These are phyloP conservation scores for Heliocybe sulcata DNA, from an alignment of 1,284 basidiomycete genomes.

Conservation along the genomic window DNA sequence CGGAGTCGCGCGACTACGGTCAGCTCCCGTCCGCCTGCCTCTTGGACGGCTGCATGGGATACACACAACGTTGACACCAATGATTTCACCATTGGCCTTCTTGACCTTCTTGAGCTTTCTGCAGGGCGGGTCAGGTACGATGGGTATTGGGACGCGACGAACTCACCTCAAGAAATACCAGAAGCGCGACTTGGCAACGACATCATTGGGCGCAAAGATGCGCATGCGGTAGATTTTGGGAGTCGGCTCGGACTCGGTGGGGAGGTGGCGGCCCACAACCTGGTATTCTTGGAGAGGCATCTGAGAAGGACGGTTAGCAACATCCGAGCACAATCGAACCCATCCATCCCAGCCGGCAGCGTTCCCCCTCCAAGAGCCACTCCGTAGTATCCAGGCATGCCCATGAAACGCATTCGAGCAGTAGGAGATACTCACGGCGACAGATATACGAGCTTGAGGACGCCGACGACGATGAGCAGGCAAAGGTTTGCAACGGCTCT, in stretches of 20 bases:
- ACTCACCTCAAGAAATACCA: slow-evolving; percentile 95
- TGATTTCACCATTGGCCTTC: slow-evolving; percentile 98
- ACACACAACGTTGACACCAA: slow-evolving; percentile 96
- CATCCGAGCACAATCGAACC: background rate
- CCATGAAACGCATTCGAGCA: background rate
- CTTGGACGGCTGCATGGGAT: slow-evolving; percentile 80
- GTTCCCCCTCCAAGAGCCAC: background rate
- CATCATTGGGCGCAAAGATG: slow-evolving; percentile 98
- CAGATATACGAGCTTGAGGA: background rate
- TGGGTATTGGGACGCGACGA: background rate
- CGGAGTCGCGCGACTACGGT: slow-evolving; percentile 19
- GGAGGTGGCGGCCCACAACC: slow-evolving; percentile 96
- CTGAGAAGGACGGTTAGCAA: slow-evolving; percentile 14
- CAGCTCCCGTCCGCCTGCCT: slow-evolving; percentile 74
- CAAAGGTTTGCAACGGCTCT: no score
- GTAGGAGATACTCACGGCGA: background rate
- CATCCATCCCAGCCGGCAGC: slow-evolving; percentile 1
- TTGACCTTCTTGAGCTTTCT: slow-evolving; percentile 99
- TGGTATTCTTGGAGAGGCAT: slow-evolving; percentile 78
- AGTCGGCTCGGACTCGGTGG: slow-evolving; percentile 87
- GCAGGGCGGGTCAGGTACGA: slow-evolving; percentile 8
- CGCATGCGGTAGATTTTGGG: slow-evolving; percentile 99
- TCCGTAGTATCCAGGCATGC: background rate
- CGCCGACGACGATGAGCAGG: background rate
- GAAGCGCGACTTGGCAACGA: slow-evolving; percentile 98